A percentile compares a stretch with the other conserved stretches of the same genome.
Evolutionary conservation across 2,329 filamentous ascomycete species (phyloP).

Genomic region (Pyricularia sp.): DNA sequence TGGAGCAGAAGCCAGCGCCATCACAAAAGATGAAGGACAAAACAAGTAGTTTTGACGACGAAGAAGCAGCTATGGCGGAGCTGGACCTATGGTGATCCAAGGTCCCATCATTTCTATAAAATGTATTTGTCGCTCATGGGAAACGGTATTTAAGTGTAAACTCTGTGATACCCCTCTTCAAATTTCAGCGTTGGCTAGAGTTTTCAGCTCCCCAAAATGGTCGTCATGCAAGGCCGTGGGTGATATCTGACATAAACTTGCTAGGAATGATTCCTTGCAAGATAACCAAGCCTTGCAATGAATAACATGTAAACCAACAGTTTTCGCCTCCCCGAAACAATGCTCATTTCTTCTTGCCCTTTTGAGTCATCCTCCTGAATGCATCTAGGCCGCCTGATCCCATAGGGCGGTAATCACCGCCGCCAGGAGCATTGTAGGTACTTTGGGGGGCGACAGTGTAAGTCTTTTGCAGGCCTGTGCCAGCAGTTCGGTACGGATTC

Average conservation of each 20-base stretch:
- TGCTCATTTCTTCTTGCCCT: conserved; percentile 33
- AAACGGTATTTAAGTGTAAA: not conserved
- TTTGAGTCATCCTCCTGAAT: conserved; percentile 57
- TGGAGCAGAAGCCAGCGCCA: not conserved
- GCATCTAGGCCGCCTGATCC: conserved; percentile 55
- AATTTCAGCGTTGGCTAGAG: not conserved
- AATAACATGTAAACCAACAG: not conserved
- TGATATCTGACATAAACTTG: not conserved
- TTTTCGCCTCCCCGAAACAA: not conserved
- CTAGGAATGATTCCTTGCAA: not conserved
- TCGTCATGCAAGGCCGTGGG: not conserved
- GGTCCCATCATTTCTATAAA: conserved; percentile 3
- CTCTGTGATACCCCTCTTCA: not conserved
- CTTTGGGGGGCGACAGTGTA: conserved; percentile 54
- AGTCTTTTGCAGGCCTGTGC: conserved; percentile 42
- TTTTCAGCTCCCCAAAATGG: not conserved
- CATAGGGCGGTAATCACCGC: conserved; percentile 47
- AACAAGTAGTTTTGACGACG: conserved; percentile 40
- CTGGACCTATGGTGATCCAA: conserved; percentile 42
- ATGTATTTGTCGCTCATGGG: not conserved
- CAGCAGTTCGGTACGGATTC: conserved; percentile 45
- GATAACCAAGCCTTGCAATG: not conserved
- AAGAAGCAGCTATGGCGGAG: conserved; percentile 60
- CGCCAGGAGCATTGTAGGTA: conserved; percentile 44
- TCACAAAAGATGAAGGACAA: not conserved